Evolutionary conservation across 371 early-diverging fungal species (phyloP).

Genomic region (Circinella minor): DNA sequence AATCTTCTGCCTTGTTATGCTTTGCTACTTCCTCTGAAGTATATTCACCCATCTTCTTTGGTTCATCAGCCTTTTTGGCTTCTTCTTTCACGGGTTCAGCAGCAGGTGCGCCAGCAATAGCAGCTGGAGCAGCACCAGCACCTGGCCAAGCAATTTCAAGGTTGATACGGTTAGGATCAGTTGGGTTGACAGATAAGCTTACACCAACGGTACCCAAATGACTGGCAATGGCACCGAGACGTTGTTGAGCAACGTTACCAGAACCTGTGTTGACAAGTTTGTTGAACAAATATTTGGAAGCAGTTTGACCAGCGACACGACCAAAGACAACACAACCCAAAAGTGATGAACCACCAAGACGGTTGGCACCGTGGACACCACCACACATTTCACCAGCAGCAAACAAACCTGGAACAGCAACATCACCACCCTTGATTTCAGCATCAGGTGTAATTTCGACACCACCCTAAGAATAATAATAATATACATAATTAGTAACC

Average conservation of each 20-base stretch:
- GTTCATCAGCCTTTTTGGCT: slow-evolving; percentile 35
- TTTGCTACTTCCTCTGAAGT: slow-evolving; percentile 79
- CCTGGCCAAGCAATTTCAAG: slow-evolving; percentile 68
- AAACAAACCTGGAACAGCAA: slow-evolving; percentile 82
- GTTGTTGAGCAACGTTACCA: slow-evolving; percentile 63
- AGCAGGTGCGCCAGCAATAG: slow-evolving; percentile 24
- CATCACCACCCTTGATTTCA: slow-evolving; percentile 65
- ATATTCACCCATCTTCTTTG: slow-evolving; percentile 53
- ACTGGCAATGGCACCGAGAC: slow-evolving; percentile 74
- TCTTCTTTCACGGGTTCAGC: slow-evolving; percentile 40
- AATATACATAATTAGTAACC: background rate
- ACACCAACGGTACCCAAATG: slow-evolving; percentile 70
- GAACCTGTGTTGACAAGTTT: slow-evolving; percentile 53
- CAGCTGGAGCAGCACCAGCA: slow-evolving; percentile 26
- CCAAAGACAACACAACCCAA: slow-evolving; percentile 97
- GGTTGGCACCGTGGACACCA: slow-evolving; percentile 62
- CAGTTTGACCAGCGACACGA: slow-evolving; percentile 88
- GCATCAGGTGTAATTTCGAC: slow-evolving; percentile 85
- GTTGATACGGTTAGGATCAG: slow-evolving; percentile 59
- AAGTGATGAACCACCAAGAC: slow-evolving; percentile 58
- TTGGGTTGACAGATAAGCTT: slow-evolving; percentile 57
- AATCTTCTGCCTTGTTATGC: slow-evolving; percentile 89
- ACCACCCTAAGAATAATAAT: slow-evolving; percentile 70
- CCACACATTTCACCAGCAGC: slow-evolving; percentile 92
- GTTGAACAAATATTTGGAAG: slow-evolving; percentile 67